These are phyloP conservation scores for Fraxinus pennsylvanica DNA, from an alignment of 257 asterid species.

Conservation along the genomic window DNA sequence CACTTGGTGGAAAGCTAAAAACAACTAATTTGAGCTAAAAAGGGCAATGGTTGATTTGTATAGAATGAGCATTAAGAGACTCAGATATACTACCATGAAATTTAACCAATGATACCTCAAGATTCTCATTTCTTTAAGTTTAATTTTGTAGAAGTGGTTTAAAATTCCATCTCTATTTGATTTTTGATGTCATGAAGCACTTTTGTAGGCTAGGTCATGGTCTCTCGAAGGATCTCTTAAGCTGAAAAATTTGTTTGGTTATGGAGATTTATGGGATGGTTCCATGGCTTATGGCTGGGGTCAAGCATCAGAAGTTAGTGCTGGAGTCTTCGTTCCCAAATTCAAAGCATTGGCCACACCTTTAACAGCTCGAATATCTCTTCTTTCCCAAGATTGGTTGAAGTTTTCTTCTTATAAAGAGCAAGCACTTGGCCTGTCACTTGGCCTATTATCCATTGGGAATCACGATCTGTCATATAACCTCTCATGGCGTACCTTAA, in stretches of 20 bases:
- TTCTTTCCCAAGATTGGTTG: conserved; percentile 95
- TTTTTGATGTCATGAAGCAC: conserved; percentile 32
- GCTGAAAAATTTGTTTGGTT: conserved; percentile 83
- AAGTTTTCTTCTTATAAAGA: conserved; percentile 90
- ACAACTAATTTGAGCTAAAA: not conserved
- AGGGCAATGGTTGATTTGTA: not conserved
- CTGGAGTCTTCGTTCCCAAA: conserved; percentile 80
- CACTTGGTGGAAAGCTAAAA: not conserved
- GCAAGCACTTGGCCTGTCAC: conserved; percentile 74
- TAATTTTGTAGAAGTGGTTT: not conserved
- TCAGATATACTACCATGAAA: not conserved
- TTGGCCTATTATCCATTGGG: conserved; percentile 63
- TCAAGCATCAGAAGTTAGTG: conserved; percentile 71
- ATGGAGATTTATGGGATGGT: conserved; percentile 96
- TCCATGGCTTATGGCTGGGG: conserved; percentile 89
- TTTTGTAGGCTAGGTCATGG: conserved; percentile 85
- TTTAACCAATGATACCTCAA: not conserved
- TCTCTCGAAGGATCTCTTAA: conserved; percentile 71
- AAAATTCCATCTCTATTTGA: conserved; percentile 20
- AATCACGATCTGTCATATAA: conserved; percentile 81
- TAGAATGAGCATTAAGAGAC: not conserved
- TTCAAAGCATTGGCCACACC: conserved; percentile 67
- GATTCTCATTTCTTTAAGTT: not conserved
- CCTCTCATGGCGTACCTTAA: conserved; percentile 80
- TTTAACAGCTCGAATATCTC: conserved; percentile 64